These are phyloP conservation scores for Colletotrichum incanum DNA, from an alignment of 2,329 filamentous ascomycete species.

Conservation along the genomic window DNA sequence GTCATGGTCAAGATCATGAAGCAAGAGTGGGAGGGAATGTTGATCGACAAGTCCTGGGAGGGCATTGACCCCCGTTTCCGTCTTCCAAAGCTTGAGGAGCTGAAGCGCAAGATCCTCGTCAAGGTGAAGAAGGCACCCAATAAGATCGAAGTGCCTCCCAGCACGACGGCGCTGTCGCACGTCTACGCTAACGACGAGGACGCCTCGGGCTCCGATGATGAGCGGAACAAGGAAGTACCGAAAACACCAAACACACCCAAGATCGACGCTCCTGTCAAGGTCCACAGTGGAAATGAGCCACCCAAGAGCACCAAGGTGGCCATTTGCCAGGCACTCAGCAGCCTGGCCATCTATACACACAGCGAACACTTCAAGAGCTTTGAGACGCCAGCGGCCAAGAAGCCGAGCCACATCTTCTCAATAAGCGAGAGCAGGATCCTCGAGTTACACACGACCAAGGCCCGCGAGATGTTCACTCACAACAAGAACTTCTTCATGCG, in stretches of 20 bases:
- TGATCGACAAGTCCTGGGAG: slow-evolving; percentile 74
- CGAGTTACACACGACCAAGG: slow-evolving; percentile 70
- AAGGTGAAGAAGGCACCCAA: slow-evolving; percentile 78
- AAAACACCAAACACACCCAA: slow-evolving; percentile 13
- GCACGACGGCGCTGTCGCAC: slow-evolving; percentile 53
- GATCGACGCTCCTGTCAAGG: slow-evolving; percentile 6
- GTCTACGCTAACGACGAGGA: slow-evolving; percentile 55
- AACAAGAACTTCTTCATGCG: slow-evolving; percentile 92
- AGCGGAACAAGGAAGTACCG: slow-evolving; percentile 47
- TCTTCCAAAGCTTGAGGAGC: slow-evolving; percentile 79
- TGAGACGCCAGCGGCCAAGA: slow-evolving; percentile 73
- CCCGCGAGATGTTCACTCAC: slow-evolving; percentile 86
- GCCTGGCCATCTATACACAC: slow-evolving; percentile 87
- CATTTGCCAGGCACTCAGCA: slow-evolving; percentile 81
- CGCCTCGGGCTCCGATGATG: slow-evolving; percentile 62
- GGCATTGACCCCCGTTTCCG: slow-evolving; percentile 66
- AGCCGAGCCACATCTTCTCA: slow-evolving; percentile 83
- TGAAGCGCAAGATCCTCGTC: slow-evolving; percentile 86
- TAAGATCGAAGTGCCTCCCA: slow-evolving; percentile 51
- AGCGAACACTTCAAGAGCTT: slow-evolving; percentile 86
- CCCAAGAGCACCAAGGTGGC: slow-evolving; percentile 69
- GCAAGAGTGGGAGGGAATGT: slow-evolving; percentile 83
- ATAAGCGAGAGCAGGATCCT: slow-evolving; percentile 86
- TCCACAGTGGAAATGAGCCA: slow-evolving; percentile 49
- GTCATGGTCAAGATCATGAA: slow-evolving; percentile 96